Evolutionary conservation across 192 early-diverging fungal species (phyloP).

Genomic region (Backusella liffmaniae): DNA sequence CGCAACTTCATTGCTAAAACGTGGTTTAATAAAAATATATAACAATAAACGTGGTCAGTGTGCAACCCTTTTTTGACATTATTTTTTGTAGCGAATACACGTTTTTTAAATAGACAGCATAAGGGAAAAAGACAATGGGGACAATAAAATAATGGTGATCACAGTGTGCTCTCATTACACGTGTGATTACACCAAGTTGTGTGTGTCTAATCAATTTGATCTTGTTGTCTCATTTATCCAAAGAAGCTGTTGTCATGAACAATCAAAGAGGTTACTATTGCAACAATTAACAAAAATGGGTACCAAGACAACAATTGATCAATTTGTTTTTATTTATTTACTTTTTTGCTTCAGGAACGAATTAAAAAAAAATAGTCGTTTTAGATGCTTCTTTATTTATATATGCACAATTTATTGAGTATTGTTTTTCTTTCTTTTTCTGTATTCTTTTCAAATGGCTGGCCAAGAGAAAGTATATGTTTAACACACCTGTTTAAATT

Average conservation of each 20-base stretch:
- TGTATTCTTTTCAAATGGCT: constrained; percentile 21
- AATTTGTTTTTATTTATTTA: neutral
- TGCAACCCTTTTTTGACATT: neutral
- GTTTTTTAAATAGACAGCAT: neutral
- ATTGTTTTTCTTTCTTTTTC: neutral
- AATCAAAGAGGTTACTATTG: neutral
- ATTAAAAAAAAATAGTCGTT: neutral
- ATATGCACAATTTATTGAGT: no score
- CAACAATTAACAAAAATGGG: neutral
- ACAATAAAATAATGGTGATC: neutral
- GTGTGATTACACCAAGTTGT: neutral
- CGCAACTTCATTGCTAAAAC: neutral
- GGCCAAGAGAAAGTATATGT: constrained; percentile 49
- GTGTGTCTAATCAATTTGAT: neutral
- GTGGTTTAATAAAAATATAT: constrained; percentile 2
- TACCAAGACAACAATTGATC: neutral
- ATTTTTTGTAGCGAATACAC: neutral
- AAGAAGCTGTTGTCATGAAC: neutral
- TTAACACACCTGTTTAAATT: constrained; percentile 50
- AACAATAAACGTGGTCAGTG: constrained; percentile 3
- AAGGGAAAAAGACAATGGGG: neutral
- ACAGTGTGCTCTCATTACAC: neutral
- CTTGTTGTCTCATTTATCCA: neutral
- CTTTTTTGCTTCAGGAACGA: neutral
- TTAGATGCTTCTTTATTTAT: neutral